A percentile compares a stretch with the other conserved stretches of the same genome.
Evolutionary conservation across 768 basidiomycete species (phyloP).

Genomic region (Xanthoconium stramineum): DNA sequence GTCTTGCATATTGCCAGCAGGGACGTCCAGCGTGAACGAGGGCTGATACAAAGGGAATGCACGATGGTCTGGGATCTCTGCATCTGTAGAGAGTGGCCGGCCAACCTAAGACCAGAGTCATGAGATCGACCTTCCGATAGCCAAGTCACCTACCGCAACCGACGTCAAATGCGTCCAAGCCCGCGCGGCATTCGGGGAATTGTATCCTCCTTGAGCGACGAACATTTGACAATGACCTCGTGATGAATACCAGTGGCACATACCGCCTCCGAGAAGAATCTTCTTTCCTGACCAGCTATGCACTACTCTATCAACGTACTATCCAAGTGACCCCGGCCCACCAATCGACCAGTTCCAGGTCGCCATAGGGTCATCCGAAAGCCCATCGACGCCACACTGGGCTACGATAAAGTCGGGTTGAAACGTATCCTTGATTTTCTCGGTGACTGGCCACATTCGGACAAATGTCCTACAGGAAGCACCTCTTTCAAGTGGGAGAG

Average conservation of each 20-base stretch:
- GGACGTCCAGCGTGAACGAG: slow-evolving; percentile 77
- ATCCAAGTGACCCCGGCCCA: slow-evolving; percentile 59
- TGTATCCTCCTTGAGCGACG: slow-evolving; percentile 66
- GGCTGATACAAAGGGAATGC: slow-evolving; percentile 74
- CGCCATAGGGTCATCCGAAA: slow-evolving; percentile 79
- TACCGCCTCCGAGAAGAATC: slow-evolving; percentile 76
- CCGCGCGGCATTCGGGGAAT: slow-evolving; percentile 77
- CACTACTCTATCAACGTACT: slow-evolving; percentile 56
- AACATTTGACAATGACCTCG: slow-evolving; percentile 2
- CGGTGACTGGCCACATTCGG: slow-evolving; percentile 62
- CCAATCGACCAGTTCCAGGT: slow-evolving; percentile 71
- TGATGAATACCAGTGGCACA: slow-evolving; percentile 5
- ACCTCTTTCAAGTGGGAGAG: slow-evolving; percentile 73
- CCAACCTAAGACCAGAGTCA: slow-evolving; percentile 41
- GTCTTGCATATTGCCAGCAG: slow-evolving; percentile 69
- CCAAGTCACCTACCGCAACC: slow-evolving; percentile 51
- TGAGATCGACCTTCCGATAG: not conserved
- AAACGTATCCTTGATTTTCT: slow-evolving; percentile 57
- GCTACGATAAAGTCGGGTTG: slow-evolving; percentile 75
- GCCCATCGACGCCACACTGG: slow-evolving; percentile 85
- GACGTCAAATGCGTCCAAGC: slow-evolving; percentile 86
- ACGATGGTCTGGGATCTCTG: slow-evolving; percentile 72
- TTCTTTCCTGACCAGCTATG: slow-evolving; percentile 58
- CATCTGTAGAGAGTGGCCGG: slow-evolving; percentile 52
- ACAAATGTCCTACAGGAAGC: slow-evolving; percentile 62